These are phyloP conservation scores for Corylus heterophylla DNA, from an alignment of 306 rosid genomes.

Conservation along the genomic window DNA sequence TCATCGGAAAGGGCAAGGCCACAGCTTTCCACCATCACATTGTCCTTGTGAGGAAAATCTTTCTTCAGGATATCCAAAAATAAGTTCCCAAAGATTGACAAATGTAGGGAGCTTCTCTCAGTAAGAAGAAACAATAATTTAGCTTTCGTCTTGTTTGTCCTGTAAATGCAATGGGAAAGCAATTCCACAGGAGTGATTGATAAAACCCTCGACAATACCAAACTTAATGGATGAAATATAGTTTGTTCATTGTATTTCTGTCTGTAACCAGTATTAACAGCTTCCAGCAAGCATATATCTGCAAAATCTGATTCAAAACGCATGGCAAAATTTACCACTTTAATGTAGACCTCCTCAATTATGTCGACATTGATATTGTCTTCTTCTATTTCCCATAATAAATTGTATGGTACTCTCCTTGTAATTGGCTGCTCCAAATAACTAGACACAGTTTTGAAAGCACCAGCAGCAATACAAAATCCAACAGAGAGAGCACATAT, in stretches of 20 bases:
- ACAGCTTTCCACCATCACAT: conserved; percentile 29
- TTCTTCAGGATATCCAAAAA: conserved; percentile 46
- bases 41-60: conserved; percentile 34
- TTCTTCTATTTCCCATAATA: conserved; percentile 61
- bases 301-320: conserved; percentile 51
- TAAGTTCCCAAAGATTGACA: conserved; percentile 67
- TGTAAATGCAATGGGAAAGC: conserved; percentile 53
- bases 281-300: conserved; percentile 74
- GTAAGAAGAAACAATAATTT: conserved; percentile 64
- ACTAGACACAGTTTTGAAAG: conserved; percentile 58
- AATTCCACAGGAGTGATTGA: conserved; percentile 55
- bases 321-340: conserved; percentile 42
- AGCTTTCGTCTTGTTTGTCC: conserved; percentile 51
- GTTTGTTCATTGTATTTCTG: conserved; percentile 49
- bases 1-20: conserved; percentile 52
- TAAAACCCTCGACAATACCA: conserved; percentile 55
- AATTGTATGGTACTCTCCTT: conserved; percentile 49
- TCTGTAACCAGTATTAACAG: conserved; percentile 48
- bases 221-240: conserved; percentile 54
- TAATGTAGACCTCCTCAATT: conserved; percentile 63
- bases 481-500: conserved; percentile 55
- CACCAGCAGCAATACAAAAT: conserved; percentile 67
- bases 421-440: conserved; percentile 54
- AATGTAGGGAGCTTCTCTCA: conserved; percentile 72
- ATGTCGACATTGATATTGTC: conserved; percentile 32